phyloP scores from a whole-genome alignment of 352 stramenopile genomes.

The Phytophthora aleatoria region DNA sequence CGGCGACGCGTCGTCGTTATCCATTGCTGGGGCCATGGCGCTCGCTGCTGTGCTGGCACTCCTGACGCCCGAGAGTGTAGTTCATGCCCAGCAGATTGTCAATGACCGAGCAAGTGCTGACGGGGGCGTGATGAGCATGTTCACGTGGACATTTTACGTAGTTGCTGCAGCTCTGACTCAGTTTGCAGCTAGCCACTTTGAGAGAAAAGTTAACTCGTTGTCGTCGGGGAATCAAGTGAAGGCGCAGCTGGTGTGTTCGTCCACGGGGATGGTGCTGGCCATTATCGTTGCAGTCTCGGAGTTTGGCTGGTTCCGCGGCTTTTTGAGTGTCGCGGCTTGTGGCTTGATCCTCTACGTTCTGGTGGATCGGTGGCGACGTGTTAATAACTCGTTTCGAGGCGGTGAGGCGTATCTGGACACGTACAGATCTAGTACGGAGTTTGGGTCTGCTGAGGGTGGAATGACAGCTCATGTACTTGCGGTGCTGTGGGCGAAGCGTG shows the following conservation, averaged over 20 bases:
- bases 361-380: conserved; percentile 35
- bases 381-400: background rate
- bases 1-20: conserved; percentile 38
- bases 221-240: conserved; percentile 32
- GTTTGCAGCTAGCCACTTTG: conserved; percentile 21
- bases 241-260: conserved; percentile 44
- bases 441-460: background rate
- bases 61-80: conserved; percentile 32
- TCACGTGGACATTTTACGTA: conserved; percentile 31
- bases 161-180: conserved; percentile 17
- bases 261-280: conserved; percentile 47
- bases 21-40: conserved; percentile 35
- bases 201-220: conserved; percentile 21
- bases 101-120: conserved; percentile 34
- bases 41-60: conserved; percentile 42
- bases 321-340: conserved; percentile 41
- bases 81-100: conserved; percentile 34
- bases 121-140: conserved; percentile 24
- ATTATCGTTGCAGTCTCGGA: conserved; percentile 46
- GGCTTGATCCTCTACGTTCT: conserved; percentile 61
- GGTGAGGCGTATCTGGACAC: conserved; percentile 46
- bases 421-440: conserved; percentile 32
- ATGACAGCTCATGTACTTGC: conserved; percentile 30
- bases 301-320: conserved; percentile 56
- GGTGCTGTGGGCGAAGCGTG: conserved; percentile 56